Evolutionary conservation across 352 stramenopile genomes (phyloP), one percentile per base, ranked within the genome.

Genomic region (Nothophytophthora sp.): DNA sequence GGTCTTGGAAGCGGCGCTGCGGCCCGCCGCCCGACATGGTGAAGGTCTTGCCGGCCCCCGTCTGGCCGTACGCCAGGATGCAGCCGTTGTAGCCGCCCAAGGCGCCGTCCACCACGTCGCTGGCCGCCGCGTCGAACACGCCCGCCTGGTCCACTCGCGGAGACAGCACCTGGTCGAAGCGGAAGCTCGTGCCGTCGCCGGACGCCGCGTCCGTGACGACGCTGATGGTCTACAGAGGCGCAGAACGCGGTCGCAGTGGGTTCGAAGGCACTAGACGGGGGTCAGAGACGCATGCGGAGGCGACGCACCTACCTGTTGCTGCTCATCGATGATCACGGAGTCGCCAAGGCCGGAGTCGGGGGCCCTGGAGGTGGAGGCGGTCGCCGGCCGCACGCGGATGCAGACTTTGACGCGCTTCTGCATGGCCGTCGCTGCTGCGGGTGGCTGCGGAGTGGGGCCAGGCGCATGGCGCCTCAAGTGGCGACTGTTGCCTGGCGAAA

Each of bases 61-160:
- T 90, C 40, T 92, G 78, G 2, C 78, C 78, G 51, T 92, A 88
- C 11, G 81, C 81, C 56, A 92, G 68, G 62, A 92, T 72, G 22
- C 78, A 88, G 46, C 78, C 76, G 49, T 92, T 92, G 65, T 88
- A 87, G n/a, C 78, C 78, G 16, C 65, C 61, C 37, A 92, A 34
- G 5, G 86, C 75, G 34, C 65, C 74, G 34, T 84, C 78, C 16
- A 86, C 76, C 6, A 88, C 75, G n/a, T 86, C 74, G 4, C 34
- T 34, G 0, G 69, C 76, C 0, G 70, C 60, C 1, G 57, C 56
- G 7, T 59, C 33, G 60, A 82, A 92, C 5, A 88, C 72, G 16
- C 73, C 70, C n/a, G 55, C 58, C 48, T 91, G 77, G 20, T 67
- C 63, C 30, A 74, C 69, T 6, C 46, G 33, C n/a, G 48, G 45